These are phyloP conservation scores for Phaeophleospora eucalypticola DNA, from an alignment of 2,329 filamentous ascomycete species.

Conservation along the genomic window DNA sequence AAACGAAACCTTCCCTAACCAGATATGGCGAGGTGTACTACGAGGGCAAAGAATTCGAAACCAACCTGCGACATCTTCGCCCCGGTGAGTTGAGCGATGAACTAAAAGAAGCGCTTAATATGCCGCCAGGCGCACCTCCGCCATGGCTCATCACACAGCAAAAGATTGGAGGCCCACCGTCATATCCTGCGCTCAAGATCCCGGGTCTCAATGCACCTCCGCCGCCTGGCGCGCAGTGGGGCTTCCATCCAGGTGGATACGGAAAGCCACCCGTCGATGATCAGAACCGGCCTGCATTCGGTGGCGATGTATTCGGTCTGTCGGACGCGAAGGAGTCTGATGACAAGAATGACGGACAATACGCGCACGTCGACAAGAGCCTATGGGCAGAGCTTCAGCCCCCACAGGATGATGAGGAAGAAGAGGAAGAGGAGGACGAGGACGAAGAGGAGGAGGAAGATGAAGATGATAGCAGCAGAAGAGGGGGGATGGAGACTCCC, in stretches of 20 bases:
- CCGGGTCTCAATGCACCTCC: constrained; percentile 91
- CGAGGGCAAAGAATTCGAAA: constrained; percentile 97
- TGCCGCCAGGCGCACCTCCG: constrained; percentile 85
- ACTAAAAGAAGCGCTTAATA: constrained; percentile 86
- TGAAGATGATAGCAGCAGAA: constrained; percentile 54
- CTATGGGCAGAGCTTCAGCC: constrained; percentile 91
- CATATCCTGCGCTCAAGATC: constrained; percentile 92
- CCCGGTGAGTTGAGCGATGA: constrained; percentile 87
- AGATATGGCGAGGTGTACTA: constrained; percentile 99
- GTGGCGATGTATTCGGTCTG: constrained; percentile 90
- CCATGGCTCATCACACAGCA: constrained; percentile 98
- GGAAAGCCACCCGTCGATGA: constrained; percentile 95
- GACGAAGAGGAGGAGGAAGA: constrained; percentile 65
- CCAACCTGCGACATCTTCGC: constrained; percentile 83
- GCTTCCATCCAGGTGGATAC: constrained; percentile 91
- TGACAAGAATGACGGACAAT: constrained; percentile 53
- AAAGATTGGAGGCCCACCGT: constrained; percentile 85
- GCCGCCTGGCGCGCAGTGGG: constrained; percentile 85
- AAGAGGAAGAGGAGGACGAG: constrained; percentile 58
- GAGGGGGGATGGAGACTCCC: constrained; percentile 65
- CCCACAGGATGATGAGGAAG: constrained; percentile 57
- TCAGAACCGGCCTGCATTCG: constrained; percentile 83
- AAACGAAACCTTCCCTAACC: constrained; percentile 91
- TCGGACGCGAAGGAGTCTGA: constrained; percentile 45
- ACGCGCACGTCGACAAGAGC: constrained; percentile 76